phyloP scores from a whole-genome alignment of 2,329 filamentous ascomycete genomes.

The Grosmannia huntii region DNA sequence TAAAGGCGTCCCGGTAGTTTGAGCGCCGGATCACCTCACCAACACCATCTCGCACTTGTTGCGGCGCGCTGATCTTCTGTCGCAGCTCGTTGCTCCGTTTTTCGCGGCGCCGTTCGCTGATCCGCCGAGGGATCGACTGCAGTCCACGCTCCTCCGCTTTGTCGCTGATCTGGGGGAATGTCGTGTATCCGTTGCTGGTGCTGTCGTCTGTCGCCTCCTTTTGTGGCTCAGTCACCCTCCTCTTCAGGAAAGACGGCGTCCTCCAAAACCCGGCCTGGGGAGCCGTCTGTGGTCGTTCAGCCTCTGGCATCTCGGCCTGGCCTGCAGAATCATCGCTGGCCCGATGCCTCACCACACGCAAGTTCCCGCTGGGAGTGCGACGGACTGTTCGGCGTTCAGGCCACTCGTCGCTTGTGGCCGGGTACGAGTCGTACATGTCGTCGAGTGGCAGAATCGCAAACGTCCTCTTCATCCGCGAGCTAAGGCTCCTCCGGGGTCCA shows the following conservation, averaged over 20 bases:
- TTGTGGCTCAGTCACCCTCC: background rate
- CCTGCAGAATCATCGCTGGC: slow-evolving; percentile 33
- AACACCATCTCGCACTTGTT: slow-evolving; percentile 44
- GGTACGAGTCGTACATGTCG: slow-evolving; percentile 23
- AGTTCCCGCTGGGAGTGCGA: slow-evolving; percentile 45
- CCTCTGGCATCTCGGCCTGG: slow-evolving; percentile 10
- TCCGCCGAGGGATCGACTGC: slow-evolving; percentile 37
- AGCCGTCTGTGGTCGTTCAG: slow-evolving; percentile 24
- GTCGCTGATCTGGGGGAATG: slow-evolving; percentile 26
- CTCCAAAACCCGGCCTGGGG: slow-evolving; percentile 15
- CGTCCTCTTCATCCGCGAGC: slow-evolving; percentile 41
- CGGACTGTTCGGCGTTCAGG: slow-evolving; percentile 45
- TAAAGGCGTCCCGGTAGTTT: slow-evolving; percentile 22
- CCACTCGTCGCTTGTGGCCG: slow-evolving; percentile 15
- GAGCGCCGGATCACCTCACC: slow-evolving; percentile 40
- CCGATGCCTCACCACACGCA: slow-evolving; percentile 43
- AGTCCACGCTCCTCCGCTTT: slow-evolving; percentile 35
- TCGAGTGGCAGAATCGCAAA: slow-evolving; percentile 47
- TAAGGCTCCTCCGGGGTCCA: slow-evolving; percentile 34
- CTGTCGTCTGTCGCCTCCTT: background rate
- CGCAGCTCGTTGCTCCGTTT: slow-evolving; percentile 46
- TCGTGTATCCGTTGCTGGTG: slow-evolving; percentile 3
- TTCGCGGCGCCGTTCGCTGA: slow-evolving; percentile 46
- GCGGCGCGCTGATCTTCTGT: slow-evolving; percentile 46
- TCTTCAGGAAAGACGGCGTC: slow-evolving; percentile 4